phyloP scores from a whole-genome alignment of 2,329 filamentous ascomycete genomes.

The Penicillium rolfsii region DNA sequence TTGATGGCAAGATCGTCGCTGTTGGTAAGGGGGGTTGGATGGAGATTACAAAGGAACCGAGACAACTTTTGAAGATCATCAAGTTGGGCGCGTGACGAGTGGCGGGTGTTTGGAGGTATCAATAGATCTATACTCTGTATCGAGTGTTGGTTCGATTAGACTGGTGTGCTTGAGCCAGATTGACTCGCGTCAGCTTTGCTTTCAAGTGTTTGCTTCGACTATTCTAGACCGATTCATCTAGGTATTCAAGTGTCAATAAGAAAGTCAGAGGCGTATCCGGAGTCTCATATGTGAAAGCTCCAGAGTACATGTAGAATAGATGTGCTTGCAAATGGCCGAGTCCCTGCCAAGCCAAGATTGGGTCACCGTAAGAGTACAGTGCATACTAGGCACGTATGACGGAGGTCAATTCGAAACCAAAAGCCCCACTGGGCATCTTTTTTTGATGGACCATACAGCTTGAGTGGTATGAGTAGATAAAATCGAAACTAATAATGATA shows the following conservation, averaged over 20 bases:
- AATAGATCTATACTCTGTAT: background rate
- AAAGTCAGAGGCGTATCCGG: too few relatives aligned
- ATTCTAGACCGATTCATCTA: background rate
- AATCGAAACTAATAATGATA: background rate
- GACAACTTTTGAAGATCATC: slow-evolving; percentile 27
- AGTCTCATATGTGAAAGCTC: background rate
- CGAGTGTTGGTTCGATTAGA: background rate
- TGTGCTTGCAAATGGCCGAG: too few relatives aligned
- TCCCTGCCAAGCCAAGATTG: background rate
- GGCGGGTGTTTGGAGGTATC: background rate
- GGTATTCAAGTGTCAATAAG: too few relatives aligned
- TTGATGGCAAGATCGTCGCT: slow-evolving; percentile 87
- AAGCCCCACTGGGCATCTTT: background rate
- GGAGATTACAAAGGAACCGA: slow-evolving; percentile 54
- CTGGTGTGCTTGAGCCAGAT: background rate
- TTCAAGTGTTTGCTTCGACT: background rate
- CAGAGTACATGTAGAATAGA: background rate
- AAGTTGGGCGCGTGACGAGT: background rate
- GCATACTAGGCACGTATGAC: background rate
- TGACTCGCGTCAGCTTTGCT: too few relatives aligned
- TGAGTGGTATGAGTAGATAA: background rate
- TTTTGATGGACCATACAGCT: background rate
- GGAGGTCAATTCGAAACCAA: background rate
- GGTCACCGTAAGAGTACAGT: background rate
- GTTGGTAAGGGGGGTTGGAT: slow-evolving; percentile 73